These are phyloP conservation scores for Saccharomyces paradoxus DNA, from an alignment of 805 yeast genomes.

Conservation along the genomic window DNA sequence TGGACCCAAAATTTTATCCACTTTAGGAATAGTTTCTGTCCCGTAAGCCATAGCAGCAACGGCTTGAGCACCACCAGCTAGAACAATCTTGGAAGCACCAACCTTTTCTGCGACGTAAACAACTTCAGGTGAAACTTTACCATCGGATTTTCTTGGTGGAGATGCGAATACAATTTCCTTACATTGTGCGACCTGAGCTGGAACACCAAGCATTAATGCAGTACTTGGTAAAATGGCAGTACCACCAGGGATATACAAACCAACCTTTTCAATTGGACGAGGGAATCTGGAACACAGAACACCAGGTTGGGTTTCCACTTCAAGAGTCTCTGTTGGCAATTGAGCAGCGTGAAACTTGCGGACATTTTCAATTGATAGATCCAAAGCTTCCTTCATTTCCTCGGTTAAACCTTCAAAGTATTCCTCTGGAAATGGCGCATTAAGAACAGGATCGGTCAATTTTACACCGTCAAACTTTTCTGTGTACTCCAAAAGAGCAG, in stretches of 20 bases:
- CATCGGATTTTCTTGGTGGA: constrained; percentile 84
- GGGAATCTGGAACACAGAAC: constrained; percentile 91
- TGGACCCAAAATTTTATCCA: constrained; percentile 96
- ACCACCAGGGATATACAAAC: constrained; percentile 97
- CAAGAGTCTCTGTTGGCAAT: constrained; percentile 59
- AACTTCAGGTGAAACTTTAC: constrained; percentile 91
- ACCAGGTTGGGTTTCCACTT: constrained; percentile 90
- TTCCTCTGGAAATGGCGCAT: constrained; percentile 80
- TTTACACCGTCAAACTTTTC: constrained; percentile 84
- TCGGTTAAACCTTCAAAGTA: constrained; percentile 66
- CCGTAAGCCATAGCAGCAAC: constrained; percentile 99
- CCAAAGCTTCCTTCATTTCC: constrained; percentile 74
- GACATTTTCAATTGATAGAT: constrained; percentile 81
- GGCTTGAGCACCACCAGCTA: constrained; percentile 99
- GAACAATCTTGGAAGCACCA: constrained; percentile 81
- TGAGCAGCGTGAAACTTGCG: constrained; percentile 92
- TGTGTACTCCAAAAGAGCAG: constrained; percentile 80
- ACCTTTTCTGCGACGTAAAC: constrained; percentile 94
- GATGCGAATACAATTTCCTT: constrained; percentile 85
- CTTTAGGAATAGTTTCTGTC: constrained; percentile 83
- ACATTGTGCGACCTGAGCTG: constrained; percentile 97
- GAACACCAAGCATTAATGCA: constrained; percentile 96
- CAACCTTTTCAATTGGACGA: constrained; percentile 89
- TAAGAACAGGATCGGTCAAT: constrained; percentile 61
- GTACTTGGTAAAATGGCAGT: constrained; percentile 97